Evolutionary conservation across 106 monocot species (phyloP), one percentile per base, ranked within the genome.

Genomic region (Dendrobium chrysotoxum): DNA sequence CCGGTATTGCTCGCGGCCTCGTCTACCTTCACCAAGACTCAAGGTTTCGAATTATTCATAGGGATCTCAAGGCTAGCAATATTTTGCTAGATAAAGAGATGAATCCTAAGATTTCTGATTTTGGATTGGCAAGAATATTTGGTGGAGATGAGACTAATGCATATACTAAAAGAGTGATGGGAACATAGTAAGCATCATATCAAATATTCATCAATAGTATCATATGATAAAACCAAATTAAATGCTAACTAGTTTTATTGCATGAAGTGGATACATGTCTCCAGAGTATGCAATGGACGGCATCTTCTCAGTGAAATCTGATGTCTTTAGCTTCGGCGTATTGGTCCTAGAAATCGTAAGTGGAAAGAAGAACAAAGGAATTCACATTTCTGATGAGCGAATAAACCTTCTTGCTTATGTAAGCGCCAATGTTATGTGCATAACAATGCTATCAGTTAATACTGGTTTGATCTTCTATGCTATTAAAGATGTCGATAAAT

Each of bases 101-200:
- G 80, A 83, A 83, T 18, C 86, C 86, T 2, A 86, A 86, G 23
- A 83, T 86, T 20, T 86, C 86, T 1, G 86, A 86, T 72, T 86
- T 86, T 20, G 86, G 86, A 17, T 16, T 86, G 79, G 86, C 86
- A 1, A 82, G 82, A 53, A 82, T 86, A 55, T 86, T 86, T 72
- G 61, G 42, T 4, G 23, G 25, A 11, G 54, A 86, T 31, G 46
- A 80, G 23, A 80, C 57, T 5, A 41, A 80, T 9, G 75, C 80
- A 23, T 57, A 77, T 42, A 86, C 86, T 18, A 44, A 41, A 1
- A 77, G 72, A 42, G 72, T 86, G 30, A 71, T 83, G 1, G 80
- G 86, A 12, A 86, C 86, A 57, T 83, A 70, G 85, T 85, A 85
- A 35, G 41, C 26, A 46, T 78, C 58, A 11, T 28, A 61, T 11